These are phyloP conservation scores for Neofusicoccum cordaticola DNA, from an alignment of 2,329 filamentous ascomycete genomes.

Conservation along the genomic window DNA sequence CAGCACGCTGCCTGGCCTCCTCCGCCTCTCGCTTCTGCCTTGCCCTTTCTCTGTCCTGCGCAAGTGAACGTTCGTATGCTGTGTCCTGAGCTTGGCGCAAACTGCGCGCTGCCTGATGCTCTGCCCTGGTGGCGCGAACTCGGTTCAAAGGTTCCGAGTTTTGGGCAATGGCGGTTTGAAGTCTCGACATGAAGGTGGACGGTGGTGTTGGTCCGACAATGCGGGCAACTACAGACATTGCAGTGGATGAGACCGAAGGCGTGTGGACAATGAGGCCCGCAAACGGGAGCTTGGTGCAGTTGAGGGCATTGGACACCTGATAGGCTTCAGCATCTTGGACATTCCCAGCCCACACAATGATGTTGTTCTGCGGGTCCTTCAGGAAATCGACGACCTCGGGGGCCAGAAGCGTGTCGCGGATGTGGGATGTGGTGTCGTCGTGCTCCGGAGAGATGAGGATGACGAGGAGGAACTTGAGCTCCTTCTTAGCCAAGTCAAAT, in stretches of 20 bases:
- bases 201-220: conserved; percentile 70
- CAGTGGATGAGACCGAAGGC: conserved; percentile 74
- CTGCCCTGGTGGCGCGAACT: conserved; percentile 71
- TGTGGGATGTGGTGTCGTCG: conserved; percentile 82
- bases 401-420: conserved; percentile 76
- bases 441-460: conserved; percentile 88
- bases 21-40: conserved; percentile 74
- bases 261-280: conserved; percentile 83
- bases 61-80: conserved; percentile 89
- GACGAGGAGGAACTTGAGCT: conserved; percentile 88
- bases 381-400: conserved; percentile 72
- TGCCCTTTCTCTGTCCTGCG: conserved; percentile 80
- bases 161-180: conserved; percentile 69
- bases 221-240: conserved; percentile 86
- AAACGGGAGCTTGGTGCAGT: conserved; percentile 91
- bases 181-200: conserved; percentile 69
- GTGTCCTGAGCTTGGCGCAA: conserved; percentile 86
- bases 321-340: conserved; percentile 92
- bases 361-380: conserved; percentile 70
- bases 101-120: conserved; percentile 76
- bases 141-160: conserved; percentile 73
- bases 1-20: conserved; percentile 57
- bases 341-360: conserved; percentile 89
- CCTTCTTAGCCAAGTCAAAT: conserved; percentile 82
- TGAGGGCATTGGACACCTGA: conserved; percentile 82